These are phyloP conservation scores for Aspergillus avenaceus DNA, from an alignment of 495 filamentous ascomycete species.

Conservation along the genomic window DNA sequence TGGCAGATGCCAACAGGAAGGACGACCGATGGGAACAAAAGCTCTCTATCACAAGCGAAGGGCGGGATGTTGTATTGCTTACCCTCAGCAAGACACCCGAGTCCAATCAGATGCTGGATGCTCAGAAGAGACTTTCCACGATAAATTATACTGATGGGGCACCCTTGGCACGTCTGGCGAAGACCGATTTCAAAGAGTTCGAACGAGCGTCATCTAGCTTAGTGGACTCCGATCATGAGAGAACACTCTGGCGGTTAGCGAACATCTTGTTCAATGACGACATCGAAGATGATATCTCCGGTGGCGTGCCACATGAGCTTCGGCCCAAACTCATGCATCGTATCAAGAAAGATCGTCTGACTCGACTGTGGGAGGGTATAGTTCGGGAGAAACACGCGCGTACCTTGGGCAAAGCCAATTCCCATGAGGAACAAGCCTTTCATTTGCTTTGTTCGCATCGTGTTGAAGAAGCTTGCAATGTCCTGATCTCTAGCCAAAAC, in stretches of 20 bases:
- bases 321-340: constrained; percentile 41
- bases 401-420: constrained; percentile 45
- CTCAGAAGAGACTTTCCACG: constrained; percentile 32
- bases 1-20: constrained; percentile 18
- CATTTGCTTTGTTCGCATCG: constrained; percentile 72
- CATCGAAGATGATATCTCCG: constrained; percentile 42
- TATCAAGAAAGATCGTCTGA: constrained; percentile 52
- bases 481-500: constrained; percentile 66
- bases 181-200: constrained; percentile 33
- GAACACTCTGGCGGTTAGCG: constrained; percentile 55
- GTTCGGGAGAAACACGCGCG: constrained; percentile 46
- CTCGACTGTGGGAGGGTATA: constrained; percentile 40
- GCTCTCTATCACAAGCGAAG: constrained; percentile 36
- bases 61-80: constrained; percentile 31
- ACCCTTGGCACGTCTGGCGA: constrained; percentile 34
- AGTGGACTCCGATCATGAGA: constrained; percentile 28
- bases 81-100: constrained; percentile 19
- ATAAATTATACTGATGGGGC: constrained; percentile 34
- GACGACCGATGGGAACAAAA: constrained; percentile 29
- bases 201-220: constrained; percentile 24
- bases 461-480: constrained; percentile 74
- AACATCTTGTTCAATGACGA: constrained; percentile 79
- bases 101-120: constrained; percentile 32
- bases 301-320: constrained; percentile 36
- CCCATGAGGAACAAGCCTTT: constrained; percentile 78